These are phyloP conservation scores for Orbilia oligospora DNA, from an alignment of 2,329 filamentous ascomycete species.

Conservation along the genomic window DNA sequence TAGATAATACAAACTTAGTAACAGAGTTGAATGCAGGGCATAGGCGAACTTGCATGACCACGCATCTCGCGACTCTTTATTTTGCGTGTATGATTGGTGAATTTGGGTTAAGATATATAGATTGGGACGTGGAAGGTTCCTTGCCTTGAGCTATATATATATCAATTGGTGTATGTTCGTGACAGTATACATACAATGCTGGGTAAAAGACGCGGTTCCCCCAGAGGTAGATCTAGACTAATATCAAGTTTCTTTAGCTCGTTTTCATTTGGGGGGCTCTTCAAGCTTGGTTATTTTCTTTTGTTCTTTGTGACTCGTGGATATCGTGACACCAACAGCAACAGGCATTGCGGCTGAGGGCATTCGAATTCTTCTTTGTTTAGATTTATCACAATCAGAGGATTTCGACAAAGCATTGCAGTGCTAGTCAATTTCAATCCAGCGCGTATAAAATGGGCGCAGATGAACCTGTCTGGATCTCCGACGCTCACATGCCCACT, in stretches of 20 bases:
- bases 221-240: neutral
- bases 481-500: too few species aligned
- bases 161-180: neutral
- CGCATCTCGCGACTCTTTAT: neutral
- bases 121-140: slow-evolving; percentile 3
- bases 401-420: neutral
- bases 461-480: neutral
- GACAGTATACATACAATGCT: too few species aligned
- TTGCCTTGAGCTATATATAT: slow-evolving; percentile 27
- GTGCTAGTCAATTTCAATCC: neutral
- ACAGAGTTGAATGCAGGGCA: neutral
- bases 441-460: neutral
- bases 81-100: slow-evolving; percentile 13
- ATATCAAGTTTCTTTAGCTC: neutral
- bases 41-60: slow-evolving; percentile 28
- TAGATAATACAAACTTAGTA: neutral
- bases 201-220: too few species aligned
- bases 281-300: neutral
- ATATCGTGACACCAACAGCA: slow-evolving; percentile 9
- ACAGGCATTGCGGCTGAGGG: neutral
- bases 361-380: neutral
- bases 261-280: neutral
- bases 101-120: neutral
- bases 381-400: slow-evolving; percentile 3
- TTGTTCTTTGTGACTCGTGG: slow-evolving; percentile 5